Base-by-base conservation (phyloP, 2,329 filamentous ascomycete species). In the Diplodia intermedia region DNA sequence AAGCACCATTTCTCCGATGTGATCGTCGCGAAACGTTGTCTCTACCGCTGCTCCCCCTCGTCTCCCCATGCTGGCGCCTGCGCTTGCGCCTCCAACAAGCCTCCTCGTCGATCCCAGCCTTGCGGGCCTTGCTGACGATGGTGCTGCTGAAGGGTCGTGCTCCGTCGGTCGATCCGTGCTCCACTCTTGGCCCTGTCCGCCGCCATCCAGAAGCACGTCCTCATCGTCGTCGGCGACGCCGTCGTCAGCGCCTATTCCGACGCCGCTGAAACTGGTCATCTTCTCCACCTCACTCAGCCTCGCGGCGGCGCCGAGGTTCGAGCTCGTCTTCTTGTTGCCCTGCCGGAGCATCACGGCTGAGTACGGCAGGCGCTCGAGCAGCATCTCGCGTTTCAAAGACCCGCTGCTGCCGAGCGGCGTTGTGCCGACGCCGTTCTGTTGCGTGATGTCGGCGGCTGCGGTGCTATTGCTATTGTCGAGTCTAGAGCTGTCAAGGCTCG, bases 301-400 rank as follows among this genome's bases (percentile, higher is more conserved):
- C 52, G 78, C 63, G 50, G 72, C 60, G 7, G 52, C 65, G 47
- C 43, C 43, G 72, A 54, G 5, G 57, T 67, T 69, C 67, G 74
- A 74, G 67, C 74, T 72, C 78, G 74, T 69, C 72, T 69, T 29
- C 74, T 73, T 23, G 40, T 47, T 47, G n/a, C 43, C 43, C 43
- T 47, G 43, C n/a, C 73, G 74, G 3, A 82, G 69, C 49, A 97
- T 91, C 62, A 87, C 85, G 1, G 89, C 85, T 83, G 95, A 88
- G 78, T 97, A 98, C 0, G 95, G 95, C 0, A 99, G 84, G 9
- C 93, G 89, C 71, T 98, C 92, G 29, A 97, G 86, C 0, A 97
- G 79, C 82, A 95, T 85, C 77, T 94, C 92, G 52, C 85, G 85
- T 43, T 89, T 89, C 4, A 90, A 88, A 3, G 89, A 87, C 70